Conservation (phyloP, 129 eudicot genomes). For the Saposhnikovia divaricata region DNA sequence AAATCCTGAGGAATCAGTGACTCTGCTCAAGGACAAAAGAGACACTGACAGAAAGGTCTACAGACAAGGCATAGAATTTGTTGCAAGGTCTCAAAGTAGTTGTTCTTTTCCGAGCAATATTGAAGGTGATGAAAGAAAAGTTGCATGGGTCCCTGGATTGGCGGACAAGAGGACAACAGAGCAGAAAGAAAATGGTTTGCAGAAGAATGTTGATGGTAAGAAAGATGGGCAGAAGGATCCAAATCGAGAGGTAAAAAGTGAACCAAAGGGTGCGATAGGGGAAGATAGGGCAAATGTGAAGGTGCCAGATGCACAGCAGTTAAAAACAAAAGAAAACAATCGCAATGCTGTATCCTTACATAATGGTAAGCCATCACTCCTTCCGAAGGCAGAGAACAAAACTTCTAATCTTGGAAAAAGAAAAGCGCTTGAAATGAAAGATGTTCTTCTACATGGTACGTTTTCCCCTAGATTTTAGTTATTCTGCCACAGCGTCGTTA, state of each 20-base stretch:
- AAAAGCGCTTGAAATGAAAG: conserved; percentile 29
- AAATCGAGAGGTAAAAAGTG: conserved; percentile 21
- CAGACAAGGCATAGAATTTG: conserved; percentile 8
- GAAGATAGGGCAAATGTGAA: conserved; percentile 16
- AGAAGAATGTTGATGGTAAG: conserved; percentile 15
- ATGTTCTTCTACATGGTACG: conserved; percentile 29
- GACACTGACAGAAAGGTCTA: conserved; percentile 9
- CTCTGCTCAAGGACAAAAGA: conserved; percentile 14
- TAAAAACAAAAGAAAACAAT: conserved; percentile 10
- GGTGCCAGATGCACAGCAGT: conserved; percentile 12
- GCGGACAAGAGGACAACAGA: conserved; percentile 20
- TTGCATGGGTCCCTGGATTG: conserved; percentile 9
- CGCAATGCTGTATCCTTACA: conserved; percentile 7
- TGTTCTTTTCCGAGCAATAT: conserved; percentile 11
- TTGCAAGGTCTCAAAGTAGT: conserved; percentile 11
- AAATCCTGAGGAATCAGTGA: background rate
- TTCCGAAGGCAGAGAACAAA: conserved; percentile 13
- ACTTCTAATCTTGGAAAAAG: conserved; percentile 20
- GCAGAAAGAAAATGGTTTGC: conserved; percentile 16
- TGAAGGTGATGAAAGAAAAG: conserved; percentile 14
- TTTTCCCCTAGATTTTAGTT: conserved; percentile 8
- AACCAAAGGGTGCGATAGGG: conserved; percentile 24
- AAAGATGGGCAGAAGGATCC: conserved; percentile 16
- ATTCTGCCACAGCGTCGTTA: background rate
- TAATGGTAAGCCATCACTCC: conserved; percentile 9